Base-by-base conservation (phyloP, 2,329 filamentous ascomycete genomes). In the Aschersonia sp. region DNA sequence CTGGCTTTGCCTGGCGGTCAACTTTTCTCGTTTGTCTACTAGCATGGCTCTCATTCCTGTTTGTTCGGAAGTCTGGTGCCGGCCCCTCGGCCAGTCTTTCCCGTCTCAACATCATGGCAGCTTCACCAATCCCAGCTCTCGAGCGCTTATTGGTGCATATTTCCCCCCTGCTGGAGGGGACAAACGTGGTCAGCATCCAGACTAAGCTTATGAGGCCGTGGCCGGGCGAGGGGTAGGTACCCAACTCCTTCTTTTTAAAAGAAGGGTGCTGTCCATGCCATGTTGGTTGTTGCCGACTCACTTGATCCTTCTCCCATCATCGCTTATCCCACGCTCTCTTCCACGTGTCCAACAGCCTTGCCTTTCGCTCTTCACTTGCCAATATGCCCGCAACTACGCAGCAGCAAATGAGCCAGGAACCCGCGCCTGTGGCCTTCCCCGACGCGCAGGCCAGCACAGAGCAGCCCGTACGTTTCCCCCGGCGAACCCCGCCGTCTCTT, bases 371-470 rank as follows among this genome's bases (percentile, higher is more conserved):
- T 8, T 39, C 35, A 9, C 8, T 4, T 7, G 40, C 31, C 41
- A 41, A 37, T 22, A 50, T 50, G 48, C 50, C 54, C 47, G 32
- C 51, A 22, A 22, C 22, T 35, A 43, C 45, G 10, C 44, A 52
- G 44, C 52, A 52, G 46, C 62, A 64, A 47, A 62, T 64, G 58
- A 55, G 58, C 50, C 53, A 53, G 46, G 58, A 64, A 55, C 62
- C 61, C 39, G 59, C 59, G 45, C 61, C 61, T 39, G 55, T 53
- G 41, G 55, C 58, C 42, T 51, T 56, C 37, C 52, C 60, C 41
- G 49, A 54, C 39, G 52, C 49, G 31, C 58, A 53, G 48, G 47
- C 53, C 45, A 63, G 55, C 54, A 48, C 55, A 49, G 60, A 64
- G 46, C 63, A 66, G 49, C 63, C 63, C 39, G 63, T 66, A 58